Base-by-base conservation (phyloP, 495 filamentous ascomycete species). In the Aspergillus cavernicola region DNA sequence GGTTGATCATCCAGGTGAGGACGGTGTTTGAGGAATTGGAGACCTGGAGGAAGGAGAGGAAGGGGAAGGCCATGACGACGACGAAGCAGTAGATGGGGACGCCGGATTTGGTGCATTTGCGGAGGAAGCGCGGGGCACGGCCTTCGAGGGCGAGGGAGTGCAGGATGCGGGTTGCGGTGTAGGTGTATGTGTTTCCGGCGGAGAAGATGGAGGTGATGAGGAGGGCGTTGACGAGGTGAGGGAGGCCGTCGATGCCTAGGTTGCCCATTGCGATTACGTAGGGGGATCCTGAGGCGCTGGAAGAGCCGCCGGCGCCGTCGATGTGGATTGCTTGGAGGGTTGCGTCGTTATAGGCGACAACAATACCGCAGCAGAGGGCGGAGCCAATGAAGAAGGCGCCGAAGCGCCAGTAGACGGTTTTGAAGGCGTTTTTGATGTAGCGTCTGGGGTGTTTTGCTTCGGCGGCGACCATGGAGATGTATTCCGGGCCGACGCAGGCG, bases 381-480 rank as follows among this genome's bases (percentile, higher is more conserved):
- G 84, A 83, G 10, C 85, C 75, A 12, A 91, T 79, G 67, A 89
- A 92, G 66, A 92, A 92, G 19, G 80, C 59, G 1, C 76, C 81
- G 31, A 92, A 78, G 8, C 88, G 82, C 64, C 81, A 84, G 61
- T 87, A 88, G 6, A 88, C 83, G 6, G 82, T 82, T 41, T 87
- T 88, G 68, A 82, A 90, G 9, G 87, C 88, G 41, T 76, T 77
- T 40, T 58, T 62, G 15, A 74, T 43, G 19, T 60, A 60, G 9
- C 42, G 51, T 4, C 88, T 77, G 7, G 88, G 87, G 51, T 86
- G 85, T 57, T 86, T 78, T 4, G 87, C 78, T 61, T 93, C 88
- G 29, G 86, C 88, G 5, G 88, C 86, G 0, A 85, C 81, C 83
- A 91, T 90, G 46, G 81, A 78, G 38, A 92, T 81, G 64, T 90